These are phyloP conservation scores for Saturnispora besseyi DNA, from an alignment of 805 yeast species.

Conservation along the genomic window DNA sequence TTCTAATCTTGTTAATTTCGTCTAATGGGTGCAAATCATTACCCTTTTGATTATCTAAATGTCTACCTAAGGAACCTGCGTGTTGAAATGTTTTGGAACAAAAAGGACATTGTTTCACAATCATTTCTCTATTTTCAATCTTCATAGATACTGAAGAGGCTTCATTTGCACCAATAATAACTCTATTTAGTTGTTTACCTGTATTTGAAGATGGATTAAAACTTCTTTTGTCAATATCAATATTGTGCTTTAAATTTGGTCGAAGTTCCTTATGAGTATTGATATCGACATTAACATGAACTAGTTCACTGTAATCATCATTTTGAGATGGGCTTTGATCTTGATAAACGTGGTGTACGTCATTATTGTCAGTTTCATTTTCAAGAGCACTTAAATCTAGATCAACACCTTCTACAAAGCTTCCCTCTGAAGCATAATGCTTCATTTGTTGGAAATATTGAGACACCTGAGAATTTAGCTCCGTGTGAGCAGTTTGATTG, in stretches of 20 bases:
- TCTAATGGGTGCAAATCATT: conserved; percentile 42
- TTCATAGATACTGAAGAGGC: conserved; percentile 1
- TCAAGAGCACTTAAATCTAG: conserved; percentile 12
- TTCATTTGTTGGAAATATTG: conserved; percentile 23
- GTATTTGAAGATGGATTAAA: neutral
- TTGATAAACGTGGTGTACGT: neutral
- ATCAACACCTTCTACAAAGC: conserved; percentile 17
- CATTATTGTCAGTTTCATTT: neutral
- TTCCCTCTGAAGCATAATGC: conserved; percentile 14
- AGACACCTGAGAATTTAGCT: conserved; percentile 22
- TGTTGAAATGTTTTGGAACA: conserved; percentile 47
- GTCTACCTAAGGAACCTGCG: conserved; percentile 53
- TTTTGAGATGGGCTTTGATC: neutral
- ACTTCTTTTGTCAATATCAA: neutral
- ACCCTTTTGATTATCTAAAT: conserved; percentile 48
- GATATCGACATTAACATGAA: neutral
- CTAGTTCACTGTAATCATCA: neutral
- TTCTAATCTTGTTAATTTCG: conserved; percentile 36
- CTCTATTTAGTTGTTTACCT: neutral
- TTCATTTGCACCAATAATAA: neutral
- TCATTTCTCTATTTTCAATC: neutral
- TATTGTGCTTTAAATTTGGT: neutral
- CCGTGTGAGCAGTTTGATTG: conserved; percentile 20
- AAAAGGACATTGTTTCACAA: conserved; percentile 30
- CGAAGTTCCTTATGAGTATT: neutral